These are phyloP conservation scores for Bolboschoenoplectus hybrid DNA, from an alignment of 202 grass and related monocot species.

Conservation along the genomic window DNA sequence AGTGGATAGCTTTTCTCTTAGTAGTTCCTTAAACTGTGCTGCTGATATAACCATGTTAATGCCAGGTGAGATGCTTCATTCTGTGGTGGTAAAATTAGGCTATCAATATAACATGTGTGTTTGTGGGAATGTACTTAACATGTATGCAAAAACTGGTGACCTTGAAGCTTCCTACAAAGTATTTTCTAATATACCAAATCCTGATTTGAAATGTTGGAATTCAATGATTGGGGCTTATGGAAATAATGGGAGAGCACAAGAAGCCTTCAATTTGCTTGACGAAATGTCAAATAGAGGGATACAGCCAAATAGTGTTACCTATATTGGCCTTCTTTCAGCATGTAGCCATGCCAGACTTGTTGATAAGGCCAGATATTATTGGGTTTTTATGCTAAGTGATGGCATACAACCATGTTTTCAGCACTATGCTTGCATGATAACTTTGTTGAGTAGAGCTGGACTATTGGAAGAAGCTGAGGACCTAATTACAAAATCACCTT, in stretches of 20 bases:
- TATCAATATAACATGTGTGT: constrained; percentile 69
- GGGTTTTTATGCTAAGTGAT: constrained; percentile 76
- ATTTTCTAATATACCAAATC: constrained; percentile 52
- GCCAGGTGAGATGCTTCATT: constrained; percentile 79
- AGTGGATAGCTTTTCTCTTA: constrained; percentile 84
- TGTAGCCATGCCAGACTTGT: constrained; percentile 66
- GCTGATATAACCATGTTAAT: constrained; percentile 67
- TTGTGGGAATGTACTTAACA: constrained; percentile 76
- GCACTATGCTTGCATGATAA: constrained; percentile 91
- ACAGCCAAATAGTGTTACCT: constrained; percentile 82
- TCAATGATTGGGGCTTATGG: constrained; percentile 81
- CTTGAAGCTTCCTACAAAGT: constrained; percentile 50
- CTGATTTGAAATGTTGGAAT: constrained; percentile 96
- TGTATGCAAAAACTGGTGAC: constrained; percentile 83
- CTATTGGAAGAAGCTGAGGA: constrained; percentile 70
- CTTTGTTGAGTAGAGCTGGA: constrained; percentile 69
- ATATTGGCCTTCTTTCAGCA: constrained; percentile 80
- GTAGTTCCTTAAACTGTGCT: constrained; percentile 70
- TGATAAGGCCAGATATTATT: constrained; percentile 87
- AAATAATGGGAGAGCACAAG: constrained; percentile 63
- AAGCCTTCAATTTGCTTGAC: constrained; percentile 72
- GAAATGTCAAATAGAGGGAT: constrained; percentile 63
- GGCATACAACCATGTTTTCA: constrained; percentile 68
- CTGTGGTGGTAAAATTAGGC: constrained; percentile 67
- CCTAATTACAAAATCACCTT: constrained; percentile 62